Evolutionary conservation across 2,329 filamentous ascomycete species (phyloP).

Genomic region (Trichoderma guizhouense): DNA sequence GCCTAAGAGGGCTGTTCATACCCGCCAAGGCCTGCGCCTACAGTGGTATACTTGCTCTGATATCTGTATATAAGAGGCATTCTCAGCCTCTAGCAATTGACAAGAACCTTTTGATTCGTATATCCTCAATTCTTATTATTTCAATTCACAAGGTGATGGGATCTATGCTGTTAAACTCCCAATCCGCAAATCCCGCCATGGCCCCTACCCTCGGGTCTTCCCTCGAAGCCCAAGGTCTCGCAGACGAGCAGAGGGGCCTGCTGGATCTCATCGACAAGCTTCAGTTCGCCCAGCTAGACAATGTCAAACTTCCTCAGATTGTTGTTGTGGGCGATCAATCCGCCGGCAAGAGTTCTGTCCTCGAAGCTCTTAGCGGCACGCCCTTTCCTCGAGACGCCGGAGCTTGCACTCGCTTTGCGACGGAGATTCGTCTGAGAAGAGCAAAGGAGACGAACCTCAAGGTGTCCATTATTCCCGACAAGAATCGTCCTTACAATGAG

Average conservation of each 20-base stretch:
- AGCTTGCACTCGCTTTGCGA: constrained; percentile 60
- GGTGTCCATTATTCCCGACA: constrained; percentile 55
- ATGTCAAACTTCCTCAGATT: constrained; percentile 56
- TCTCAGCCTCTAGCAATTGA: background rate
- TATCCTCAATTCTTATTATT: background rate
- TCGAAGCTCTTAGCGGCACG: constrained; percentile 61
- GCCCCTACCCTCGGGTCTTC: constrained; percentile 46
- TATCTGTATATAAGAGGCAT: background rate
- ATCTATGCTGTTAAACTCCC: constrained; percentile 16
- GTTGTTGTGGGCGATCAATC: constrained; percentile 64
- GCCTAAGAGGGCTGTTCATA: background rate
- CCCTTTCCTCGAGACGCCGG: constrained; percentile 58
- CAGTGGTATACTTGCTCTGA: background rate
- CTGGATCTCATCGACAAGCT: constrained; percentile 57
- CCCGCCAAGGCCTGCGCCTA: background rate
- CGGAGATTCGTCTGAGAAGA: constrained; percentile 55
- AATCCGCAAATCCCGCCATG: constrained; percentile 26
- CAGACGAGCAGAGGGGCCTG: constrained; percentile 53
- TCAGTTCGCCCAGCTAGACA: constrained; percentile 50
- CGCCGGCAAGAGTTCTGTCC: constrained; percentile 60
- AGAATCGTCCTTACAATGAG: constrained; percentile 43
- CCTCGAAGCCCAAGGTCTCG: constrained; percentile 47
- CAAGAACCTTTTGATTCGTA: background rate
- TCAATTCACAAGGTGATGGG: constrained; percentile 16
- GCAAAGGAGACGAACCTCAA: constrained; percentile 43